A percentile compares a stretch with the other conserved stretches of the same genome.
Conservation (phyloP, 2,329 filamentous ascomycete species). For the Pyrenochaeta sp. region DNA sequence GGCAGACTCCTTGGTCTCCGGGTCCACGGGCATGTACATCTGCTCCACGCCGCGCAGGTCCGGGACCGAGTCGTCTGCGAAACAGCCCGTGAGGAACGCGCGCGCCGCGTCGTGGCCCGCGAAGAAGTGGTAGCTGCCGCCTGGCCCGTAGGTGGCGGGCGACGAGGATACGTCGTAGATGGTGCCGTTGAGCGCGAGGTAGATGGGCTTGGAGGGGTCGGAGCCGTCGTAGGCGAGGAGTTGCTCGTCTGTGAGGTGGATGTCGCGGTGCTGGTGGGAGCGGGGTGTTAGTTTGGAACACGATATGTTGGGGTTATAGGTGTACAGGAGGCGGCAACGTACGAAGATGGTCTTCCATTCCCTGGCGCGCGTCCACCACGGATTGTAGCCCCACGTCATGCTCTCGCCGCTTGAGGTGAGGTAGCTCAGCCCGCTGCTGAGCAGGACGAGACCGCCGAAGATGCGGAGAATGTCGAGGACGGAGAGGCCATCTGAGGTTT, state of each 20-base stretch:
- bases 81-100: constrained; percentile 92
- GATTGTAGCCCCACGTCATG: constrained; percentile 49
- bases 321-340: constrained; percentile 12
- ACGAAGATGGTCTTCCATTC: constrained; percentile 45
- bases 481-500: constrained; percentile 32
- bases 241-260: constrained; percentile 76
- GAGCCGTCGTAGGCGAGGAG: constrained; percentile 79
- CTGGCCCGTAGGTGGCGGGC: constrained; percentile 63
- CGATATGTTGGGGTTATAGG: not conserved
- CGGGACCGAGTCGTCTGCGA: constrained; percentile 80
- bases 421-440: constrained; percentile 76
- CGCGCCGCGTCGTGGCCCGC: constrained; percentile 85
- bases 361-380: constrained; percentile 46
- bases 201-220: constrained; percentile 78
- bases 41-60: constrained; percentile 88
- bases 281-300: not conserved
- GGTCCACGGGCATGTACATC: constrained; percentile 75
- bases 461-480: constrained; percentile 73
- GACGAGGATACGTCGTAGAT: constrained; percentile 83
- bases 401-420: constrained; percentile 73
- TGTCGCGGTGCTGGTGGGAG: constrained; percentile 58
- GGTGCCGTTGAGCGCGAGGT: constrained; percentile 86
- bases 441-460: constrained; percentile 69
- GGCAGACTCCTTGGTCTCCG: constrained; percentile 56
- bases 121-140: constrained; percentile 87